Evolutionary conservation across 2,329 filamentous ascomycete species (phyloP).

Genomic region (Nigrospora osmanthi): DNA sequence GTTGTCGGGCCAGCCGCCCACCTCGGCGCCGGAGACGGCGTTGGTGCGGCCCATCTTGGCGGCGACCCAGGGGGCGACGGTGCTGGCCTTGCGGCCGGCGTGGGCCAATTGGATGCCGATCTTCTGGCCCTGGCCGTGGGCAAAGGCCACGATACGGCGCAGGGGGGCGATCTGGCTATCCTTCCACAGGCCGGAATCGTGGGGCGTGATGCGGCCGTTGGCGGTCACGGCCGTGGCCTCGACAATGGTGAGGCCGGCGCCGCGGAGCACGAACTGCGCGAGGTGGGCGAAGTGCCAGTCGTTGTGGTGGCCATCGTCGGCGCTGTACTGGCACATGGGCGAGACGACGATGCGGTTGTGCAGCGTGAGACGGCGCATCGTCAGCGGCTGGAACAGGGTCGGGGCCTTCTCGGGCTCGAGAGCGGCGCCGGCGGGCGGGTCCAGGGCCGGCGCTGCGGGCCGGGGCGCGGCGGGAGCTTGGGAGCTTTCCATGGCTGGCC

Average conservation of each 20-base stretch:
- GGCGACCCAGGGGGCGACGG: conserved; percentile 24
- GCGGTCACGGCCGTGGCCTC: conserved; percentile 72
- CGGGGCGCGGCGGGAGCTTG: no score
- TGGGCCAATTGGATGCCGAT: conserved; percentile 64
- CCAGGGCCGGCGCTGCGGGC: conserved; percentile 3
- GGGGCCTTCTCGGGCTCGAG: conserved; percentile 32
- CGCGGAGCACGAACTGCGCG: conserved; percentile 68
- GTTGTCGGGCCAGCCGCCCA: conserved; percentile 43
- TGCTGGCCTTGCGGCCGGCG: conserved; percentile 41
- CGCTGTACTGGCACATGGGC: conserved; percentile 59
- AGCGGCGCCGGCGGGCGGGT: conserved; percentile 41
- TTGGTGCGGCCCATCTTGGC: conserved; percentile 58
- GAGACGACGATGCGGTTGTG: conserved; percentile 51
- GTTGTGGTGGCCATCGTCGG: conserved; percentile 59
- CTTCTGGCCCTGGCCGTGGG: conserved; percentile 47
- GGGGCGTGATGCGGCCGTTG: conserved; percentile 75
- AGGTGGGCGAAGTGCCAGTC: conserved; percentile 81
- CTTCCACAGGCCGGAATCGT: conserved; percentile 75
- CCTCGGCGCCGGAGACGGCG: conserved; percentile 43
- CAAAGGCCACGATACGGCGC: conserved; percentile 53
- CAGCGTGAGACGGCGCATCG: conserved; percentile 39
- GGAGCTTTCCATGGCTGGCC: no score
- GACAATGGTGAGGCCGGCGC: conserved; percentile 64
- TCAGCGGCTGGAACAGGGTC: conserved; percentile 48
- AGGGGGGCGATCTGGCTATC: conserved; percentile 73